phyloP scores from a whole-genome alignment of 345 rosid species.

The Sisymbrium irio region DNA sequence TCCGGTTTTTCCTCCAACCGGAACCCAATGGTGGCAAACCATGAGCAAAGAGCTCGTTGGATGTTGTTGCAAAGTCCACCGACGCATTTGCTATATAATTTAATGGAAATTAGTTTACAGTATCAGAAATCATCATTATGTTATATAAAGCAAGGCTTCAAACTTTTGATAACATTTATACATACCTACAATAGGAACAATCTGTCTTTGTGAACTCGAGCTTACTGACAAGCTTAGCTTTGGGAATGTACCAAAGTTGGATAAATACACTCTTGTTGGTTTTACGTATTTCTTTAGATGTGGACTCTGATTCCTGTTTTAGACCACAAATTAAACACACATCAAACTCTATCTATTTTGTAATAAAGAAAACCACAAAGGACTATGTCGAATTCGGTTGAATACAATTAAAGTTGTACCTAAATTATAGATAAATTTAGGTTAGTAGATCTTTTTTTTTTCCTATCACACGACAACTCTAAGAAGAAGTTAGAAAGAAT shows the following conservation, averaged over 20 bases:
- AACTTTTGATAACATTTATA: background rate
- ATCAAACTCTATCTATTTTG: background rate
- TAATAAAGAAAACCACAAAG: no score
- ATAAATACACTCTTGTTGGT: constrained; percentile 1
- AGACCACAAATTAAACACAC: background rate
- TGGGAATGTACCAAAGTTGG: background rate
- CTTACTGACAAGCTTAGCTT: background rate
- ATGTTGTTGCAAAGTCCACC: background rate
- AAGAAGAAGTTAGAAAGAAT: no score
- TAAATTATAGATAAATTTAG: no score
- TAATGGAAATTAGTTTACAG: background rate
- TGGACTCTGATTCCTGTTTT: background rate
- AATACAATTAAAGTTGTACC: no score
- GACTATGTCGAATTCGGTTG: no score
- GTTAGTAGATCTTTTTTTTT: no score
- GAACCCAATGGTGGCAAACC: constrained; percentile 23
- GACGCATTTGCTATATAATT: constrained; percentile 8
- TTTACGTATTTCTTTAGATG: background rate
- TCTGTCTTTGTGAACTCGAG: background rate
- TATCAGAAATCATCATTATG: background rate
- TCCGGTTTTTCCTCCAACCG: background rate
- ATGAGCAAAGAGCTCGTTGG: constrained; percentile 19
- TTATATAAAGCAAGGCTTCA: no score
- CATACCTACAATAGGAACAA: constrained; percentile 15
- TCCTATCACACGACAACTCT: no score